Evolutionary conservation across 345 rosid species (phyloP), one percentile per base, ranked within the genome.

Genomic region (Lepidium sativum): DNA sequence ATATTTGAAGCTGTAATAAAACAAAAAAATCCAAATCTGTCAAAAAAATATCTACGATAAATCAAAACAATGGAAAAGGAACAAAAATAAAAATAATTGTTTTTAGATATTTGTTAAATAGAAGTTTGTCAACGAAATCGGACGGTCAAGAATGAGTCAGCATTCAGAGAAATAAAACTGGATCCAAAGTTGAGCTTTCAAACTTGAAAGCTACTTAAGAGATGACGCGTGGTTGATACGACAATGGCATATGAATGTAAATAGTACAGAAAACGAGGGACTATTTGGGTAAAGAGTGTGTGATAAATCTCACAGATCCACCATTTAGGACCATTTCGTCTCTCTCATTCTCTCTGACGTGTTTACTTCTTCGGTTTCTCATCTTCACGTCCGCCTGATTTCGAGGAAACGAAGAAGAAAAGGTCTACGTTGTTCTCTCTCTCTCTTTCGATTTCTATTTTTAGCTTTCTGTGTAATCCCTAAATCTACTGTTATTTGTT

Each of bases 271-370:
- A 51, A 10, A 43, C 0, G 0, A 59, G 4, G 51, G 77, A 56
- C 11, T 10, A 27, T 66, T 73, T 66, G 38, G 69, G 63, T 1
- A 33, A 52, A 18, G 2, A 40, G 42, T 3, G 32, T 63, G 41
- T 43, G 55, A 72, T 72, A 72, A 71, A 66, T 73, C 38, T 52
- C n/a, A 27, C 39, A 73, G 72, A 73, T 73, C 76, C 58, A 48
- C 58, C 38, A 40, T 15, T 37, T 2, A 37, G 39, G 67, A 71
- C 75, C 70, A 63, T 71, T 20, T 53, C 73, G 7, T 41, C 34
- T 41, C 50, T 23, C 47, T 14, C 27, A 11, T 20, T 42, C 35
- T 58, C 63, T 71, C 54, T 65, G 62, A 72, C 76, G 76, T 65
- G 40, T 65, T 72, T 65, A 32, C 75, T 71, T 72, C 71, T 58